Evolutionary conservation across 2,329 filamentous ascomycete genomes (phyloP).

Genomic region (Trichoderma endophyticum): DNA sequence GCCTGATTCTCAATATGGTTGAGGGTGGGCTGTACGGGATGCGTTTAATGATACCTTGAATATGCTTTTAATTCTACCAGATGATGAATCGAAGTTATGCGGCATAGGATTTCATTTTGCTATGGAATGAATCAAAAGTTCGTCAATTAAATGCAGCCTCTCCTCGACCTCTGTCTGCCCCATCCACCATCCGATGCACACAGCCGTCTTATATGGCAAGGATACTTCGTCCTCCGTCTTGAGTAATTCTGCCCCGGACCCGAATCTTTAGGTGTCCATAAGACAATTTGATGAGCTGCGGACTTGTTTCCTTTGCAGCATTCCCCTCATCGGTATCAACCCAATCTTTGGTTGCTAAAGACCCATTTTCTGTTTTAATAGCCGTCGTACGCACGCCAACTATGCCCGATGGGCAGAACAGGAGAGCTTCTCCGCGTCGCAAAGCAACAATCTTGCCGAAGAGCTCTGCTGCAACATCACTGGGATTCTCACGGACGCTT

Average conservation of each 20-base stretch:
- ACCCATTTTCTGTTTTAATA: background rate
- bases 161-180: background rate
- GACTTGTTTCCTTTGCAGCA: background rate
- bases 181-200: too few relatives aligned
- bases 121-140: background rate
- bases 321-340: background rate
- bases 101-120: background rate
- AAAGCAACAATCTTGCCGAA: conserved; percentile 44
- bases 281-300: conserved; percentile 28
- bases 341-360: background rate
- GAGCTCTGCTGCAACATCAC: conserved; percentile 27
- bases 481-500: background rate
- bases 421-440: conserved; percentile 43
- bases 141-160: background rate
- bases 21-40: background rate
- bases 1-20: background rate
- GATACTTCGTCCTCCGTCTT: too few relatives aligned
- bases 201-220: conserved; percentile 35
- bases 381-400: conserved; percentile 22
- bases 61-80: background rate
- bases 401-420: conserved; percentile 46
- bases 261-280: conserved; percentile 29
- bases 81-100: background rate
- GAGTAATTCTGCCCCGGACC: too few relatives aligned
- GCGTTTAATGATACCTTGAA: background rate